These are phyloP conservation scores for Lodderomyces beijingensis DNA, from an alignment of 1,139 yeast species.

Conservation along the genomic window DNA sequence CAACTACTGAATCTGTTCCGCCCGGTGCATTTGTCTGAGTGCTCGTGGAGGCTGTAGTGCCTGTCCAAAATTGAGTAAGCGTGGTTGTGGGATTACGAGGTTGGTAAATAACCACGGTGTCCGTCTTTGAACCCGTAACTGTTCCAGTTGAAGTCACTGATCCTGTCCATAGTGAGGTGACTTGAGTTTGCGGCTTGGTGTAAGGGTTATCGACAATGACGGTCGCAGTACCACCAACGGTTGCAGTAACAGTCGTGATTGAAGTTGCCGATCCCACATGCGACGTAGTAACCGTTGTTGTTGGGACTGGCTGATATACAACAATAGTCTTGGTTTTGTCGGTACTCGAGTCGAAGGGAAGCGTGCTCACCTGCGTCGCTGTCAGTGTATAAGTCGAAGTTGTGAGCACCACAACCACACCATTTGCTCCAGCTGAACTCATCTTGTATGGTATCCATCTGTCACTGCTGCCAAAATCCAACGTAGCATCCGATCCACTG, in stretches of 20 bases:
- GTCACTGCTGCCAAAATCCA: constrained; percentile 2
- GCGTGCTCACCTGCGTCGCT: constrained; percentile 19
- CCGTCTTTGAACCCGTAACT: neutral
- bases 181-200: neutral
- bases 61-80: constrained; percentile 11
- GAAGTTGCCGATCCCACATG: constrained; percentile 14
- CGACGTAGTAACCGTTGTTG: constrained; percentile 15
- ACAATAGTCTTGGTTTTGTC: constrained; percentile 16
- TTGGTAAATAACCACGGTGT: neutral
- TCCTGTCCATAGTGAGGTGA: no score
- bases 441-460: constrained; percentile 12
- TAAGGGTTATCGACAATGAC: constrained; percentile 9
- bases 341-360: constrained; percentile 11
- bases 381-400: constrained; percentile 24
- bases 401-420: constrained; percentile 18
- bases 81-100: constrained; percentile 12
- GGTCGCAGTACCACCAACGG: constrained; percentile 15
- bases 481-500: constrained; percentile 11
- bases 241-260: constrained; percentile 12
- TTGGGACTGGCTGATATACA: constrained; percentile 18
- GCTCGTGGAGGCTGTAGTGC: constrained; percentile 6
- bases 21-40: constrained; percentile 9
- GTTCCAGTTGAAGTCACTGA: constrained; percentile 12
- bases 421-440: constrained; percentile 17
- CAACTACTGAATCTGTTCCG: constrained; percentile 17